These are phyloP conservation scores for Apiospora koreana DNA, from an alignment of 2,329 filamentous ascomycete genomes.

Conservation along the genomic window DNA sequence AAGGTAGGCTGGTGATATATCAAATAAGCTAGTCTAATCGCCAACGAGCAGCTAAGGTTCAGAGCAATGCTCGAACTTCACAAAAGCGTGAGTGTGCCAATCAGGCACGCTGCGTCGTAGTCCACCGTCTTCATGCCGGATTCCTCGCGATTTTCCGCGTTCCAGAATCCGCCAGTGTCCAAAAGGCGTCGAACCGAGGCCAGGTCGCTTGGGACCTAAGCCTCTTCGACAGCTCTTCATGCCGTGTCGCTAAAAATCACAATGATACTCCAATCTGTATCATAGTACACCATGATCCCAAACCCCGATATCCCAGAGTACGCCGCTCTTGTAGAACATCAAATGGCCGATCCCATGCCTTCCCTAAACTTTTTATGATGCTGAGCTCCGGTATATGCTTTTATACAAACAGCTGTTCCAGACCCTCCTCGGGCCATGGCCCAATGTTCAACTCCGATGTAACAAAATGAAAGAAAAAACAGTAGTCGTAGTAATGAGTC, in stretches of 20 bases:
- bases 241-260: conserved; percentile 36
- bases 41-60: conserved; percentile 3
- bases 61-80: not conserved
- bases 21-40: conserved; percentile 5
- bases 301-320: conserved; percentile 15
- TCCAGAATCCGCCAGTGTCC: not conserved
- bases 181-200: not conserved
- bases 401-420: conserved; percentile 36
- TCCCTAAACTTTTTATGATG: conserved; percentile 46
- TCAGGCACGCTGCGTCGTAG: not conserved
- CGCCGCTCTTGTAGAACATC: conserved; percentile 8
- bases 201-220: not conserved
- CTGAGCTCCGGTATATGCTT: conserved; percentile 52
- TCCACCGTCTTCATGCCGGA: not conserved
- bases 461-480: conserved; percentile 24
- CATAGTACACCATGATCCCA: conserved; percentile 14
- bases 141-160: conserved; percentile 4
- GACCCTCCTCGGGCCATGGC: conserved; percentile 14
- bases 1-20: not conserved
- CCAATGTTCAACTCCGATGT: conserved; percentile 28
- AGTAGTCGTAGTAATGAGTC: conserved; percentile 27
- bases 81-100: not conserved
- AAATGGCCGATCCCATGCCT: conserved; percentile 11
- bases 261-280: conserved; percentile 18
- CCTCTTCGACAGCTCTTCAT: conserved; percentile 16